These are phyloP conservation scores for Saccharomyces eubayanus DNA, from an alignment of 805 yeast species.

Conservation along the genomic window DNA sequence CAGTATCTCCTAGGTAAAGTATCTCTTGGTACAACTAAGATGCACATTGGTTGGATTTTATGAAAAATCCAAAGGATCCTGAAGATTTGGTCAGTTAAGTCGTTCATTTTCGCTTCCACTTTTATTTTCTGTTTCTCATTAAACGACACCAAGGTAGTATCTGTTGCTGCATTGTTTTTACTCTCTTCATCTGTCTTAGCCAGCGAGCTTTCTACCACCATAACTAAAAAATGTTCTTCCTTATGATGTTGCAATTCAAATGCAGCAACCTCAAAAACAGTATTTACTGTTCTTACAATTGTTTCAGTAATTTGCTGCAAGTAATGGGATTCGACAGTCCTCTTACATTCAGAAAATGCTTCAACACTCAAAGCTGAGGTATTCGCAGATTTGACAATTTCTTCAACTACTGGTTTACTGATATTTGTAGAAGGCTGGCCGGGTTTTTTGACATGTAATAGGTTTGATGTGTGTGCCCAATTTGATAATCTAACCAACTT, in stretches of 20 bases:
- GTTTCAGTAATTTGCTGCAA: constrained; percentile 82
- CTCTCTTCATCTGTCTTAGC: constrained; percentile 28
- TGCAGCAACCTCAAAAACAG: constrained; percentile 82
- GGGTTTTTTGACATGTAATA: constrained; percentile 12
- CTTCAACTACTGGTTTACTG: background rate
- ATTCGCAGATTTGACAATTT: background rate
- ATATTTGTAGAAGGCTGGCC: background rate
- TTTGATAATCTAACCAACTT: constrained; percentile 27
- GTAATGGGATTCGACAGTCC: constrained; percentile 47
- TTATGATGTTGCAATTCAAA: constrained; percentile 48
- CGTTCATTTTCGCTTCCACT: constrained; percentile 25
- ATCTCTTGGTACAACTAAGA: constrained; percentile 70
- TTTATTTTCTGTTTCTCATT: constrained; percentile 13
- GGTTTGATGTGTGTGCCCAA: constrained; percentile 31
- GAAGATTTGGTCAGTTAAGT: constrained; percentile 29
- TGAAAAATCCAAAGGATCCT: constrained; percentile 44
- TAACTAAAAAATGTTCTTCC: constrained; percentile 75
- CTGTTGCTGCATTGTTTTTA: constrained; percentile 1
- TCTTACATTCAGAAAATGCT: constrained; percentile 4
- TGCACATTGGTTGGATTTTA: constrained; percentile 70
- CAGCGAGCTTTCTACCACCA: constrained; percentile 67
- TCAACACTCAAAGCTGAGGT: background rate
- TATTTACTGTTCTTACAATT: constrained; percentile 68
- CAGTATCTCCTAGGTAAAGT: constrained; percentile 67
- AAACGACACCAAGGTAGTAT: constrained; percentile 2